phyloP scores from a whole-genome alignment of 371 early-diverging fungal genomes.

The Mortierella sp. region DNA sequence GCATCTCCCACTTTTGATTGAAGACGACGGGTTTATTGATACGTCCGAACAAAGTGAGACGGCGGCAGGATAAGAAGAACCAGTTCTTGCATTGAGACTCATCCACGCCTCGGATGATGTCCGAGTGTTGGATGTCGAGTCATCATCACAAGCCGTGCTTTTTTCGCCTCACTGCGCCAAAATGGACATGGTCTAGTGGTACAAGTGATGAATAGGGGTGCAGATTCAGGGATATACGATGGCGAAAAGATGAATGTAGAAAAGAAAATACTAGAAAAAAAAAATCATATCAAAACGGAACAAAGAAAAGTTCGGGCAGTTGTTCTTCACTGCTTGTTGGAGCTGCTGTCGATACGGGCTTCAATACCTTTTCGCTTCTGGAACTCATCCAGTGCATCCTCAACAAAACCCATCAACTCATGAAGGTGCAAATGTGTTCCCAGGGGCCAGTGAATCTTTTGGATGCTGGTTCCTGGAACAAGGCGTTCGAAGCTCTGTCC shows the following conservation, averaged over 20 bases:
- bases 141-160: no score
- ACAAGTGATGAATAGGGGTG: no score
- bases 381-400: constrained; percentile 31
- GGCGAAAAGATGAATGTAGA: no score
- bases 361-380: constrained; percentile 26
- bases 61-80: no score
- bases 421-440: constrained; percentile 38
- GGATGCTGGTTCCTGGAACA: constrained; percentile 23
- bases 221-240: background rate
- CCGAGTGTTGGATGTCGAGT: no score
- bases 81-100: no score
- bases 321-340: background rate
- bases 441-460: constrained; percentile 42
- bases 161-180: no score
- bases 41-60: no score
- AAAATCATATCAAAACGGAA: background rate
- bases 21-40: no score
- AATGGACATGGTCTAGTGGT: no score
- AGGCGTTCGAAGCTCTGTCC: constrained; percentile 13
- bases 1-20: no score
- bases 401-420: constrained; percentile 38
- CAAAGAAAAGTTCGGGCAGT: background rate
- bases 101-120: no score
- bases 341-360: background rate
- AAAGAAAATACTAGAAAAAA: constrained; percentile 4